Conservation (phyloP, 2,329 filamentous ascomycete genomes). For the Paecilomyces formosus region DNA sequence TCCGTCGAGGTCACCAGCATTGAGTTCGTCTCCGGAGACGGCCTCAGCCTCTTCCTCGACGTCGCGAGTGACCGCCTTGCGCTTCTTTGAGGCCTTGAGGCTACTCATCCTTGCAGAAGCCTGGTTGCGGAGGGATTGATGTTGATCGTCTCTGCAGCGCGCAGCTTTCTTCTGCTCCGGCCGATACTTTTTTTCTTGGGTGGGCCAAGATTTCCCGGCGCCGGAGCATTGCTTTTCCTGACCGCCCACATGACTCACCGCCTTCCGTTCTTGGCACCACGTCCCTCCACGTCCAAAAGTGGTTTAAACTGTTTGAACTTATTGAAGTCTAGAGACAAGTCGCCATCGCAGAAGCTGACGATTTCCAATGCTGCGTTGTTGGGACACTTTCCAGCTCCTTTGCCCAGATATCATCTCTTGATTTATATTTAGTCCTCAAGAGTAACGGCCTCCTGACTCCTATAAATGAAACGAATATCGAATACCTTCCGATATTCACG, state of each 20-base stretch:
- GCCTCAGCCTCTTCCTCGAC: constrained; percentile 41
- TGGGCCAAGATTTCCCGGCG: constrained; percentile 4
- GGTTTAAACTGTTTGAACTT: neutral
- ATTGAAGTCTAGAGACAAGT: neutral
- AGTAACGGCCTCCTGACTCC: neutral
- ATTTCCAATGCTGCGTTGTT: neutral
- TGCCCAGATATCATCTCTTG: neutral
- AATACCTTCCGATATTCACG: neutral
- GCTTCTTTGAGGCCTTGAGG: constrained; percentile 48
- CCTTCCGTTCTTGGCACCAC: constrained; percentile 5
- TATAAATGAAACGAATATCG: neutral
- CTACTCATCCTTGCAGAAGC: constrained; percentile 22
- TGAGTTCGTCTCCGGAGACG: constrained; percentile 56
- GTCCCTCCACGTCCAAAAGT: neutral
- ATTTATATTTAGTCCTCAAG: neutral
- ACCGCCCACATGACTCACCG: constrained; percentile 33
- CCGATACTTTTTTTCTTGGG: constrained; percentile 18
- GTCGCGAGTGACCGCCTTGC: constrained; percentile 55
- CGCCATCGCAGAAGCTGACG: neutral
- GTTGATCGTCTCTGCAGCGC: constrained; percentile 3
- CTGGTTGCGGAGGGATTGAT: constrained; percentile 1
- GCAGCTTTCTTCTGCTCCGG: constrained; percentile 5
- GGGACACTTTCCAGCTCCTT: neutral
- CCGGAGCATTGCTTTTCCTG: constrained; percentile 8
- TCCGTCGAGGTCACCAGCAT: constrained; percentile 34